A percentile compares a stretch with the other conserved stretches of the same genome.
phyloP scores from a whole-genome alignment of 805 yeast species.

The Kodamaea hsintzibuensis region DNA sequence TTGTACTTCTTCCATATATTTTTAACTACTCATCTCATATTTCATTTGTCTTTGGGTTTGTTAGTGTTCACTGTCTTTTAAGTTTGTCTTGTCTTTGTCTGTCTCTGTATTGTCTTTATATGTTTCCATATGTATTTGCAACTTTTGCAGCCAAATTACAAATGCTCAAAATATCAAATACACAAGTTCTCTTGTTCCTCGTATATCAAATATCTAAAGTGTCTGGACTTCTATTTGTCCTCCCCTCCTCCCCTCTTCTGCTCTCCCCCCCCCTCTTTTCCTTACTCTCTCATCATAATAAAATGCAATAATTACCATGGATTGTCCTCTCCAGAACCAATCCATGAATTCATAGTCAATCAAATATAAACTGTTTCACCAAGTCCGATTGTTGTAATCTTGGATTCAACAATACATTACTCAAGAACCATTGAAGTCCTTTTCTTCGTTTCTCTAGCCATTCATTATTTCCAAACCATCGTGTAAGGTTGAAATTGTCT shows the following conservation, averaged over 20 bases:
- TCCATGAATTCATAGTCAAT: background rate
- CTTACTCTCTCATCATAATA: background rate
- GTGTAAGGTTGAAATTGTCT: constrained; percentile 39
- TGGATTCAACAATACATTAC: constrained; percentile 54
- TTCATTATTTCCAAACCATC: constrained; percentile 37
- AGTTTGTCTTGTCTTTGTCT: background rate
- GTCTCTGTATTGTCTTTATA: background rate
- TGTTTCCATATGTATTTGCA: background rate
- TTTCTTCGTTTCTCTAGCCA: constrained; percentile 58
- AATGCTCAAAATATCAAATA: background rate
- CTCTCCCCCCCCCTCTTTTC: background rate
- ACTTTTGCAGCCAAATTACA: background rate
- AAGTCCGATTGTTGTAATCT: constrained; percentile 36
- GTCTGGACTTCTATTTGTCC: too few relatives aligned
- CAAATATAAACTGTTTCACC: constrained; percentile 41
- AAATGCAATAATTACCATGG: background rate
- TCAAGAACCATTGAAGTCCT: constrained; percentile 62
- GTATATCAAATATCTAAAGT: too few relatives aligned
- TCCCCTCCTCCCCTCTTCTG: background rate
- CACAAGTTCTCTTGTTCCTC: too few relatives aligned
- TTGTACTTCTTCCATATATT: too few relatives aligned
- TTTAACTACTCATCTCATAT: too few relatives aligned
- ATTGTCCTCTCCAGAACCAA: background rate
- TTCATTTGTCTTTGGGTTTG: too few relatives aligned
- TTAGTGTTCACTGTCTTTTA: too few relatives aligned